These are phyloP conservation scores for Closterium sp. DNA, from an alignment of 139 green algal genomes.

Conservation along the genomic window DNA sequence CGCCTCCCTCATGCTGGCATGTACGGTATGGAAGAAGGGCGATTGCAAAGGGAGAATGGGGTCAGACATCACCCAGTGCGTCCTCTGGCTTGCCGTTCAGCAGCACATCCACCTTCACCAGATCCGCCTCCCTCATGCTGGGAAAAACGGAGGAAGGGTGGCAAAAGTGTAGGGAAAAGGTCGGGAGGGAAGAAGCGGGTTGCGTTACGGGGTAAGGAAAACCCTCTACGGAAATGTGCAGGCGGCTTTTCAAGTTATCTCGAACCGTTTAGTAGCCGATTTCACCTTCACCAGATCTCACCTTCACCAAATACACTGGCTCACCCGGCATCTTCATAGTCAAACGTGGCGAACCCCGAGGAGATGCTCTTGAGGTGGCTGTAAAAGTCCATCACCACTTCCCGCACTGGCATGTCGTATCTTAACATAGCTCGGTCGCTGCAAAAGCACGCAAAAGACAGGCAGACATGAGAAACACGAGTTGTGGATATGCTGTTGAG, in stretches of 20 bases:
- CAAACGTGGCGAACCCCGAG: conserved; percentile 81
- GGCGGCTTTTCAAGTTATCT: no score
- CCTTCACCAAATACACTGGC: no score
- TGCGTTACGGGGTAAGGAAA: no score
- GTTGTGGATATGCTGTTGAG: no score
- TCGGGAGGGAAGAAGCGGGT: no score
- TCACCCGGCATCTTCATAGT: conserved; percentile 85
- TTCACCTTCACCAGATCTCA: no score
- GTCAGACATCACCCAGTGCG: conserved; percentile 73
- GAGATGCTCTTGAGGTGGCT: conserved; percentile 79
- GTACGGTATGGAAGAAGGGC: not conserved
- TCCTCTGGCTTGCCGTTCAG: conserved; percentile 82
- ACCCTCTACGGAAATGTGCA: no score
- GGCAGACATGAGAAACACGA: no score
- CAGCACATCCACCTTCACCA: conserved; percentile 86
- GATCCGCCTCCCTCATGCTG: conserved; percentile 59
- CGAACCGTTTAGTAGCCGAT: no score
- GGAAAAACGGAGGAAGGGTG: not conserved
- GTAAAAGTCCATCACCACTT: conserved; percentile 76
- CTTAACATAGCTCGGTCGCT: no score
- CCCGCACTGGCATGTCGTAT: conserved; percentile 53
- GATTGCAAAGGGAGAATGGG: not conserved
- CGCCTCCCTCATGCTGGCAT: conserved; percentile 43
- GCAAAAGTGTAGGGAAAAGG: not conserved
- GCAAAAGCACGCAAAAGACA: no score